Evolutionary conservation across 164 flowering plant genomes (phyloP), one percentile per base, ranked within the genome.

Genomic region (Piper longum): DNA sequence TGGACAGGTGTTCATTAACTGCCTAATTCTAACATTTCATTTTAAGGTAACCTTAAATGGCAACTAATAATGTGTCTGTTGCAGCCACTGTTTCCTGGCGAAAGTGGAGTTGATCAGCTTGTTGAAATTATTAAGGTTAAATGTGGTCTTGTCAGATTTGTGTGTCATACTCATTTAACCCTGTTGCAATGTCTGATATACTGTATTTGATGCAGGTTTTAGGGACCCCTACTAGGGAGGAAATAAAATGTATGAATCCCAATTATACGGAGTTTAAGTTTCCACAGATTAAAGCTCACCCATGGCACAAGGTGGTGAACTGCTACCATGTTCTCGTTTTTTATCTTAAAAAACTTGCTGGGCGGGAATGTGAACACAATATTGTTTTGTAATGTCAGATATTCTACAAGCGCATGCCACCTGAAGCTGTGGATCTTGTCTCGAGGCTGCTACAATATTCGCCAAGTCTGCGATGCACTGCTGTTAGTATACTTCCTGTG

Each of bases 171-270:
- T 12, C 41, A 7, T 26, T 39, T 54, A 16, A 3, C 41, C 42
- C 13, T 11, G 36, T 17, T 56, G 59, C 11, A 58, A 48, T 19
- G 2, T 63, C 16, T 19, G 36, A 45, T 62, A 26, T 41, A 14
- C 6, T 13, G 18, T 51, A 0, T 43, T 19, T 52, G 3, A 17
- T 72, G 62, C 78, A 88, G 96, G 88, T 89, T 58, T 75, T 89
- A 76, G 96, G 96, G 13, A 89, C 96, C 48, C 96, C 96, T 42
- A 89, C 96, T 2, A 77, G 96, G 73, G 96, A 89, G 78, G 96
- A 89, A 77, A 89, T 89, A 11, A 89, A 87, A 66, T 89, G 96
- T 79, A 89, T 89, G 96, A 89, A 89, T 65, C 96, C 89, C n/a
- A 86, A 87, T 63, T 89, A 89, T 62, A 86, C 90, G 5, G 96